Conservation (phyloP, 2,329 filamentous ascomycete species). For the Sphaceloma murrayae region DNA sequence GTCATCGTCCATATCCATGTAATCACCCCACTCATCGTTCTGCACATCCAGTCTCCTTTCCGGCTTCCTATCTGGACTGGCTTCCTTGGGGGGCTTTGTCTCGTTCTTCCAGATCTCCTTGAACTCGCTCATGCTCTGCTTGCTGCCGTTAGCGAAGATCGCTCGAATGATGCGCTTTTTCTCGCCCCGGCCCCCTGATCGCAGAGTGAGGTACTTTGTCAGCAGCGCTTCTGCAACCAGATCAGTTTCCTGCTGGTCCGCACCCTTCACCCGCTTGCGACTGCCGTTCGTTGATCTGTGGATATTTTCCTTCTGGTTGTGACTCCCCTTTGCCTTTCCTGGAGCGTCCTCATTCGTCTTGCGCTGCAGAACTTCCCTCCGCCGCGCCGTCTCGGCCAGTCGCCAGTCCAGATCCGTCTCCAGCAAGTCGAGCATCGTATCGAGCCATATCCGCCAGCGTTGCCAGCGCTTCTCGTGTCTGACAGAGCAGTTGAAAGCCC, state of each 20-base stretch:
- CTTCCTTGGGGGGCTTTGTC: conserved; percentile 38
- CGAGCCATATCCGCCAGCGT: conserved; percentile 71
- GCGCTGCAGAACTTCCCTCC: no score
- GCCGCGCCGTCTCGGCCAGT: conserved; percentile 30
- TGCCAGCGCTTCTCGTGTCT: conserved; percentile 65
- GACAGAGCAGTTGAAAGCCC: conserved; percentile 86
- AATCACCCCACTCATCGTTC: conserved; percentile 52
- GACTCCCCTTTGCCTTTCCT: no score
- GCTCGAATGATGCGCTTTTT: conserved; percentile 52
- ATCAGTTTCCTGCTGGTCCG: conserved; percentile 20
- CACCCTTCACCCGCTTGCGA: conserved; percentile 18
- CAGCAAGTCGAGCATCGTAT: conserved; percentile 67
- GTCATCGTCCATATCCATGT: conserved; percentile 42
- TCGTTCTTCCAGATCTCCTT: conserved; percentile 61
- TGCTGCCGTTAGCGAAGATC: conserved; percentile 55
- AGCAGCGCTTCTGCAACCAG: conserved; percentile 49
- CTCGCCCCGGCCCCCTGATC: conserved; percentile 31
- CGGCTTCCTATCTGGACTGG: conserved; percentile 42
- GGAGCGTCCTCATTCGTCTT: no score
- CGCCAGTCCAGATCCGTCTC: conserved; percentile 60
- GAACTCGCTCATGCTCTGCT: conserved; percentile 46
- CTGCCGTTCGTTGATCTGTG: no score
- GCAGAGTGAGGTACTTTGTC: conserved; percentile 46
- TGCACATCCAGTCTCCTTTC: conserved; percentile 45
- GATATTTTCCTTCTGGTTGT: no score